Base-by-base conservation (phyloP, 345 rosid genomes). In the Aquilaria malaccensis region DNA sequence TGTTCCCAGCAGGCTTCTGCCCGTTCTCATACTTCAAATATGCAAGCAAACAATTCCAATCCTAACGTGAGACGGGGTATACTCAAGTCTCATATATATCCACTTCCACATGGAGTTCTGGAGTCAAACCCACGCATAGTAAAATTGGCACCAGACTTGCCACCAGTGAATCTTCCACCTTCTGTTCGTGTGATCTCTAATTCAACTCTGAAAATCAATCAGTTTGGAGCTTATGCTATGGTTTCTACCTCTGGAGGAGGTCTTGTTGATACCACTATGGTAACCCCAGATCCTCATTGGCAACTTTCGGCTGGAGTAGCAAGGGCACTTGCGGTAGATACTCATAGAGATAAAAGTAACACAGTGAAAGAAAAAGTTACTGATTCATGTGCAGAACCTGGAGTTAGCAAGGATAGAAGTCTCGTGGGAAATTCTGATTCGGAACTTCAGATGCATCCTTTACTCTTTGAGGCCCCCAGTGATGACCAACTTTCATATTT, bases 111-210 rank as follows among this genome's bases (percentile, higher is more conserved):
- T 76, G 62, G 77, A 64, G 58, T 77, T 65, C 84, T 77, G 59
- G 74, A 73, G 75, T 66, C 58, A 50, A 76, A 69, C 71, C 62
- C 74, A 59, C 79, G 72, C 48, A 67, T 94, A 60, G 99, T 94
- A 72, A 94, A 87, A 75, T 81, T 88, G 72, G 95, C 97, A 58
- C 99, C 97, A 66, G 97, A 85, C 65, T 72, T 94, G 67, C 97
- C 99, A 52, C 91, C 91, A 2, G 85, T 94, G 64, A 88, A 88
- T 82, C 99, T 94, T 77, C 99, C 96, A 48, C 84, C 87, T 22
- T 79, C 95, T 43, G 96, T 86, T 61, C 89, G 91, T 73, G 82
- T 94, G 55, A 79, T 94, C 72, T 76, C 99, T 1, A 83, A 79
- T 72, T 71, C 93, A 66, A 83, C 76, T 72, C 79, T 85, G 60